phyloP scores from a whole-genome alignment of 495 filamentous ascomycete species.

The Xylaria scruposa region DNA sequence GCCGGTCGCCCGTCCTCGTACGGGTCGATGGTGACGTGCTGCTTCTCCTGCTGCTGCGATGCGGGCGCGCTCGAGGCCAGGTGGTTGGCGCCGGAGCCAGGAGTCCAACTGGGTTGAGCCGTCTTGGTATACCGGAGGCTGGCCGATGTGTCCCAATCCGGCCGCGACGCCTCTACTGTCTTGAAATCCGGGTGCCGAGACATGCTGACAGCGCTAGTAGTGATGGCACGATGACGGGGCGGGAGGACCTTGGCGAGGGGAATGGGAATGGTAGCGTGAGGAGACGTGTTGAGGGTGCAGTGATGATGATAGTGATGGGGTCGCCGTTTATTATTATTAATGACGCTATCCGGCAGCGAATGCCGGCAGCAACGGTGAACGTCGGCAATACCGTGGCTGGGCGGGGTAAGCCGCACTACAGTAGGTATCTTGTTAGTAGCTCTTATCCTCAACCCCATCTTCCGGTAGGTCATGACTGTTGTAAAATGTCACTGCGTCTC shows the following conservation, averaged over 20 bases:
- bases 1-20: constrained; percentile 71
- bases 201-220: constrained; percentile 39
- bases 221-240: not conserved
- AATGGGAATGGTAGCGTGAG: not conserved
- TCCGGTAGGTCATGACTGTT: not conserved
- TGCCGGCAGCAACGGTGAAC: constrained; percentile 17
- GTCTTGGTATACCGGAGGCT: constrained; percentile 72
- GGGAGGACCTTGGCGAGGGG: not conserved
- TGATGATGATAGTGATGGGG: not conserved
- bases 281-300: not conserved
- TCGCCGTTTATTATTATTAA: not conserved
- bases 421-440: not conserved
- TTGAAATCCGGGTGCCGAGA: constrained; percentile 79
- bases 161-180: constrained; percentile 73
- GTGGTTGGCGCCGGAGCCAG: constrained; percentile 74
- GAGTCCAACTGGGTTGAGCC: constrained; percentile 74
- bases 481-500: not conserved
- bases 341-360: not conserved
- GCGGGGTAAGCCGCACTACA: constrained; percentile 1
- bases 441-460: constrained; percentile 4
- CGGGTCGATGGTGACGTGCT: constrained; percentile 82
- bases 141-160: constrained; percentile 63
- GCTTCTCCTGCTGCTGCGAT: constrained; percentile 48
- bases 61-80: constrained; percentile 54
- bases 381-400: not conserved